Percentiles rank a stretch among this genome's conserved stretches.
phyloP scores from a whole-genome alignment of 129 eudicot genomes.

The Gnaphalium uliginosum region DNA sequence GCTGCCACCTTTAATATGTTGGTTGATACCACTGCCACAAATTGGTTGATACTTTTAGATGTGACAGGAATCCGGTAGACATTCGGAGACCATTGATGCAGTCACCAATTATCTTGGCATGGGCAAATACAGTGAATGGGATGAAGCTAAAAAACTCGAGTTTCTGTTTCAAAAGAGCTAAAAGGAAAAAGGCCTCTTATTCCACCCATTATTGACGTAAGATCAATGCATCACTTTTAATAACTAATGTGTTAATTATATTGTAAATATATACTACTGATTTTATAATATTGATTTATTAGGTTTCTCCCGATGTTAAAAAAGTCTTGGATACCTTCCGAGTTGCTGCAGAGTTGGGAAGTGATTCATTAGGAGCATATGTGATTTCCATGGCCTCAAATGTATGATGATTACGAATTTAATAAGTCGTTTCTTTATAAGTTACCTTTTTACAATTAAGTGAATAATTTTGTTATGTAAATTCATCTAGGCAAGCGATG shows the following conservation, averaged over 20 bases:
- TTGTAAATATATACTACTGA: background rate
- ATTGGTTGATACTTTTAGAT: conserved; percentile 6
- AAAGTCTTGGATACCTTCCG: conserved; percentile 95
- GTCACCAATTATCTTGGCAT: conserved; percentile 82
- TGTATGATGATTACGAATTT: conserved; percentile 40
- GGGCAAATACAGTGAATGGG: conserved; percentile 94
- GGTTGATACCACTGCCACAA: conserved; percentile 1
- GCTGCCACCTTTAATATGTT: background rate
- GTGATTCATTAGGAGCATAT: conserved; percentile 95
- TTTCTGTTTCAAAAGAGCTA: conserved; percentile 79
- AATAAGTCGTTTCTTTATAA: background rate
- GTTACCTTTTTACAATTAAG: too few relatives aligned
- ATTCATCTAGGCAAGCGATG: conserved; percentile 77
- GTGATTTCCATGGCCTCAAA: conserved; percentile 98
- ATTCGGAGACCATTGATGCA: conserved; percentile 87
- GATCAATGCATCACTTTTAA: background rate
- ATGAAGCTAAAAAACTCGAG: conserved; percentile 67
- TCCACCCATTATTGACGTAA: conserved; percentile 80
- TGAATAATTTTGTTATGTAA: background rate
- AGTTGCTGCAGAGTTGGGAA: conserved; percentile 91
- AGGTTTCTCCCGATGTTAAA: conserved; percentile 83
- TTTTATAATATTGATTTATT: conserved; percentile 2
- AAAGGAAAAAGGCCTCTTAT: conserved; percentile 94
- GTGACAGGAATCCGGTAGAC: conserved; percentile 80
- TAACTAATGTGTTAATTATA: background rate